phyloP scores from a whole-genome alignment of 805 yeast species.

The Kurtzmaniella cleridarum region DNA sequence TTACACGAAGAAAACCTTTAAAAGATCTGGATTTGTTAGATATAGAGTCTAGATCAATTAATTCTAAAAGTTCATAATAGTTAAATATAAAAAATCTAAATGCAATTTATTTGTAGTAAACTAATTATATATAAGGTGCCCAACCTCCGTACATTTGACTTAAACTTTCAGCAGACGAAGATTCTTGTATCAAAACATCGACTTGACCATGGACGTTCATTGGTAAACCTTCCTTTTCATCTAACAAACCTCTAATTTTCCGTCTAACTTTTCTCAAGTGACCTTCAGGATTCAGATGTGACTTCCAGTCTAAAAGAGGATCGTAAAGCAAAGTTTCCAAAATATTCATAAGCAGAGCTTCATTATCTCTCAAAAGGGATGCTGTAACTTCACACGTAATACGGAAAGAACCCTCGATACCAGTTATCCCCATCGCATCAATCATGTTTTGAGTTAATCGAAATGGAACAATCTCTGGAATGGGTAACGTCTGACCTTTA shows the following conservation, averaged over 20 bases:
- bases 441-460: slow-evolving; percentile 83
- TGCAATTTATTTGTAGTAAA: too few relatives aligned
- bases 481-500: slow-evolving; percentile 63
- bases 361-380: slow-evolving; percentile 65
- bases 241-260: slow-evolving; percentile 78
- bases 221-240: slow-evolving; percentile 74
- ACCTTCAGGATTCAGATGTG: slow-evolving; percentile 50
- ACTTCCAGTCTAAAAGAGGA: slow-evolving; percentile 78
- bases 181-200: slow-evolving; percentile 79
- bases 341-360: slow-evolving; percentile 80
- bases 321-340: slow-evolving; percentile 91
- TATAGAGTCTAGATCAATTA: too few relatives aligned
- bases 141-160: slow-evolving; percentile 93
- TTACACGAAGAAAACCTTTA: too few relatives aligned
- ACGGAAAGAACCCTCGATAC: slow-evolving; percentile 86
- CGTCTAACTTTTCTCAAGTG: slow-evolving; percentile 70
- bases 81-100: too few relatives aligned
- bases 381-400: slow-evolving; percentile 82
- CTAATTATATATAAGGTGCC: slow-evolving; percentile 44
- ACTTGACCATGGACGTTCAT: slow-evolving; percentile 92
- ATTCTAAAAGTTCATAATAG: too few relatives aligned
- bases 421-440: slow-evolving; percentile 87
- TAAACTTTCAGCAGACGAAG: slow-evolving; percentile 64
- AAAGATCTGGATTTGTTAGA: too few relatives aligned
- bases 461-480: slow-evolving; percentile 94